phyloP scores from a whole-genome alignment of 345 rosid species.

The Acer negundo region DNA sequence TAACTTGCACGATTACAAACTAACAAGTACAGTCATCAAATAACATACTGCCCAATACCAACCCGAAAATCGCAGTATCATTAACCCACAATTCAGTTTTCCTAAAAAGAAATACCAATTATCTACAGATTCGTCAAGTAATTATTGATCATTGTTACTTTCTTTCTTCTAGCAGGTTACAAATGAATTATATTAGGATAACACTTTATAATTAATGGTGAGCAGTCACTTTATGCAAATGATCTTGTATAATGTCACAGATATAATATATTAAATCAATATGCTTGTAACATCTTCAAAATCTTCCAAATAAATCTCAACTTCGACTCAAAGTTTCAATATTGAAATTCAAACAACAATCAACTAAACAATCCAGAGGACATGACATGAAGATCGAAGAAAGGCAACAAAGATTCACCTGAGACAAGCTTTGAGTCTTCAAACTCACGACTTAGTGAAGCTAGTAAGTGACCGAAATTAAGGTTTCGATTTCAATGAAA shows the following conservation, averaged over 20 bases:
- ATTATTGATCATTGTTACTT: no score
- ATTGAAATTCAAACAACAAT: not conserved
- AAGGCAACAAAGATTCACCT: not conserved
- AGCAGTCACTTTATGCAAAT: not conserved
- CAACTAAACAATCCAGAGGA: not conserved
- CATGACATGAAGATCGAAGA: not conserved
- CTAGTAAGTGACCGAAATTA: no score
- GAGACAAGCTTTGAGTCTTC: not conserved
- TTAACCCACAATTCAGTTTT: not conserved
- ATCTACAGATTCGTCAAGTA: not conserved
- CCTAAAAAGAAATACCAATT: not conserved
- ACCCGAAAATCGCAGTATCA: not conserved
- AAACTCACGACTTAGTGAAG: no score
- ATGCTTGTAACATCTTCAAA: not conserved
- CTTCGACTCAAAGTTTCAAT: not conserved
- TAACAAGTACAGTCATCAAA: not conserved
- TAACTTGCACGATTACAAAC: not conserved
- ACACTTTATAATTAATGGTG: no score
- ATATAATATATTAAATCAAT: not conserved
- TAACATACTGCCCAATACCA: no score
- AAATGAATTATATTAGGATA: no score
- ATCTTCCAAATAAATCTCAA: not conserved
- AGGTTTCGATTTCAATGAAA: no score
- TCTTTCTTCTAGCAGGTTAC: not conserved
- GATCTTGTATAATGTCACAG: not conserved